A percentile compares a stretch with the other conserved stretches of the same genome.
phyloP scores from a whole-genome alignment of 768 basidiomycete species.

The Boletus insuetus region DNA sequence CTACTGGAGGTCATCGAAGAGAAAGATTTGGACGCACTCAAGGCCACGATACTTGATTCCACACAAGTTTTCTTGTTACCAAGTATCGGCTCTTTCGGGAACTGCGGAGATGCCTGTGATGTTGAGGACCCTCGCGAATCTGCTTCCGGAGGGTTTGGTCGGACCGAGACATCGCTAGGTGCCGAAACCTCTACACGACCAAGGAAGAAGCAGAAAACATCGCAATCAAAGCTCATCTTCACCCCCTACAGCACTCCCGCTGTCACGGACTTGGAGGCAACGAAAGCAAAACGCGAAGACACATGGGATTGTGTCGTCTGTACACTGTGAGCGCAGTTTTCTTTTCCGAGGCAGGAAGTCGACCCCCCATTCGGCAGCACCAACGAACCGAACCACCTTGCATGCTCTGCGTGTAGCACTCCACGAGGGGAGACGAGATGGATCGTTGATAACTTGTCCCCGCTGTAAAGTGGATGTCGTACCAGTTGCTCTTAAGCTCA shows the following conservation, averaged over 20 bases:
- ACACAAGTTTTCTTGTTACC: slow-evolving; percentile 51
- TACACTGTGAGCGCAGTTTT: slow-evolving; percentile 51
- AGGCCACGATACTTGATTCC: slow-evolving; percentile 43
- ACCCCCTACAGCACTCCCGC: neutral
- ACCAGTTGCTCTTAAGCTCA: too few species aligned
- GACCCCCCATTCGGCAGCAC: slow-evolving; percentile 35
- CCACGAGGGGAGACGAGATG: slow-evolving; percentile 42
- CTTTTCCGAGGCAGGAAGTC: neutral
- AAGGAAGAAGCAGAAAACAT: slow-evolving; percentile 20
- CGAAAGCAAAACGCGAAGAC: slow-evolving; percentile 37
- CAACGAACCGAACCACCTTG: slow-evolving; percentile 52
- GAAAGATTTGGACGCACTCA: slow-evolving; percentile 43
- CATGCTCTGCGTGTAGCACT: slow-evolving; percentile 61
- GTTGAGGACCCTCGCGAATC: neutral
- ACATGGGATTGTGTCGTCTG: slow-evolving; percentile 59
- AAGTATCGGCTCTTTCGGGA: neutral
- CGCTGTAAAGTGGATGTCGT: neutral
- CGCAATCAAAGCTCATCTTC: slow-evolving; percentile 16
- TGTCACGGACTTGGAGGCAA: neutral
- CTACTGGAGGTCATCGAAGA: slow-evolving; percentile 48
- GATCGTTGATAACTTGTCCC: neutral
- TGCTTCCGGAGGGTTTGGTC: neutral
- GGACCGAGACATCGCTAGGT: neutral
- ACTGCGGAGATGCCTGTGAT: neutral
- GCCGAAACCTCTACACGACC: slow-evolving; percentile 3